Evolutionary conservation across 2,329 filamentous ascomycete species (phyloP), one percentile per base, ranked within the genome.

Genomic region (Chaetothyriales sp.): DNA sequence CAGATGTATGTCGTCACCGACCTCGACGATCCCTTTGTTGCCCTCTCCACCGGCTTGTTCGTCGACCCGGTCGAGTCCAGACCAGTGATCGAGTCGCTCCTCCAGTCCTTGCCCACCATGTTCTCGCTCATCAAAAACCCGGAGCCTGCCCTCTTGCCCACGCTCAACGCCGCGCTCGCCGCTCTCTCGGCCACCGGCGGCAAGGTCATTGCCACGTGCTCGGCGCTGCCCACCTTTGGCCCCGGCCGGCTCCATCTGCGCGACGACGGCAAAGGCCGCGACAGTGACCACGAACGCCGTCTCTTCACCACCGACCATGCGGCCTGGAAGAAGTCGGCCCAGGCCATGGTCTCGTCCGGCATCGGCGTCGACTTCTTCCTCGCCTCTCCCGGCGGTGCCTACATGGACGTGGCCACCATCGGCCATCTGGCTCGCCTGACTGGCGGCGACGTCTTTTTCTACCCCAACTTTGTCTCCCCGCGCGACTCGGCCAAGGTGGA

Each of bases 1-100:
- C 92, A 98, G 65, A 95, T 98, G 88, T 81, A 98, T 74, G 89
- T 98, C 48, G 95, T 98, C 87, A 86, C 92, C 2, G 92, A 98
- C 65, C 78, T 98, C 47, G 89, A 97, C 62, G 92, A 98, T 60
- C 92, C 92, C 0, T 98, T 98, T 66, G 82, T 97, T 15, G 89
- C 92, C 2, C 74, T 98, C 18, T 88, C 86, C 57, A 86, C 94
- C 53, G 89, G 90, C 15, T 75, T 98, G 8, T 97, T 97, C 66
- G 90, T 97, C 15, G 90, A 98, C 66, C 89, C 92, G 1, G 83
- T 89, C 61, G 87, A 95, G 66, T 92, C 88, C 46, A 90, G 85
- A 65, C 73, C 81, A 20, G 82, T 94, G 62, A 95, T 98, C 62
- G 85, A 82, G 2, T 85, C 85, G n/a, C 77, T 98, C n/a, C 76